Conservation (phyloP, 176 grass and related monocot species). For the Lolium multiflorum region DNA sequence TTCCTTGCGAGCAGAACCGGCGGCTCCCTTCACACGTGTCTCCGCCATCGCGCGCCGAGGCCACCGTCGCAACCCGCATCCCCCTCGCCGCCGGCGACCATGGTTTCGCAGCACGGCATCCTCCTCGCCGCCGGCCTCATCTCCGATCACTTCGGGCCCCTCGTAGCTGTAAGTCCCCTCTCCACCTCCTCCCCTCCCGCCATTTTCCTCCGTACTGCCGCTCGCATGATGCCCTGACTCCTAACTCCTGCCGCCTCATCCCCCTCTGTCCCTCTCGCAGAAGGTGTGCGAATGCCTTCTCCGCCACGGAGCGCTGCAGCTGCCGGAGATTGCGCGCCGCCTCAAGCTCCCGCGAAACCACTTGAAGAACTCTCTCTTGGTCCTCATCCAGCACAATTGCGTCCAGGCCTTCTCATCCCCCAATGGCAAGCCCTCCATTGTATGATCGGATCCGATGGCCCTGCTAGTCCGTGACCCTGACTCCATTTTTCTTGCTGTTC, state of each 20-base stretch:
- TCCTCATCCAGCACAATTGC: slow-evolving; percentile 95
- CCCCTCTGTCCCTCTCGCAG: slow-evolving; percentile 42
- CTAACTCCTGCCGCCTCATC: not conserved
- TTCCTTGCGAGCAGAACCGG: too few relatives aligned
- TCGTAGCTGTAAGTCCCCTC: slow-evolving; percentile 60
- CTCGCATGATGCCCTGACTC: not conserved
- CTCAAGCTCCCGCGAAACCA: slow-evolving; percentile 45
- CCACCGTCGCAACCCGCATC: too few relatives aligned
- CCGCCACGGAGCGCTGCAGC: slow-evolving; percentile 57
- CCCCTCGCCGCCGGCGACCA: slow-evolving; percentile 39
- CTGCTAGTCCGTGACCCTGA: not conserved
- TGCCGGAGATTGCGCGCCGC: slow-evolving; percentile 66
- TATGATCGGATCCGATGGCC: not conserved
- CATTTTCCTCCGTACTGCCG: not conserved
- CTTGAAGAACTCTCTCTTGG: slow-evolving; percentile 84
- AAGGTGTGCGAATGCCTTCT: slow-evolving; percentile 85
- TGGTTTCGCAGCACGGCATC: slow-evolving; percentile 65
- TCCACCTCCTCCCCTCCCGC: not conserved
- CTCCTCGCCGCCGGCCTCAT: slow-evolving; percentile 63
- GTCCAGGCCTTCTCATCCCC: slow-evolving; percentile 72
- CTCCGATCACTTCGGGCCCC: slow-evolving; percentile 72
- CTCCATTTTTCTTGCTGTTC: slow-evolving; percentile 36
- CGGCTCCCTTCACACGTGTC: too few relatives aligned
- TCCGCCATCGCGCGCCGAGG: too few relatives aligned
- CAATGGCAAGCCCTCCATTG: slow-evolving; percentile 38